Base-by-base conservation (phyloP, 139 green algal genomes). In the Volvox reticuliferus region DNA sequence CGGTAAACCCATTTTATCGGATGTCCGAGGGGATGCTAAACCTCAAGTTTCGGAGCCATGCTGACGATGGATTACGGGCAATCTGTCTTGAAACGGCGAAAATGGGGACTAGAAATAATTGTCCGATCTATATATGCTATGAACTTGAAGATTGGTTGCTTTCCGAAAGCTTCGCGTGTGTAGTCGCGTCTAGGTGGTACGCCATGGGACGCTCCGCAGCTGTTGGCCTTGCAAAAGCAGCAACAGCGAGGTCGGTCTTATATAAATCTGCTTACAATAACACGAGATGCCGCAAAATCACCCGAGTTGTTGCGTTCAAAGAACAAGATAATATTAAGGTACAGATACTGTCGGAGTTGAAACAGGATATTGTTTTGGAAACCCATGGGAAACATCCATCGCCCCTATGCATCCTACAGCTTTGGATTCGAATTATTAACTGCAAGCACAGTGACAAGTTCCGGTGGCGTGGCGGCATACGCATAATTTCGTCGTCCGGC, bases 321-420 rank as follows among this genome's bases (percentile, higher is more conserved):
- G 79, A 86, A 28, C 79, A 44, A 24, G 82, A 87, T 17, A 33
- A 87, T 2, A 87, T 87, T 5, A 77, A 87, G 82, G 82, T 87
- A 17, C n/a, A 19, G 65, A 55, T 55, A 55, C 5, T 55, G 9
- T 55, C 44, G 44, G 44, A 55, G 44, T 55, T 55, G 44, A 55
- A 55, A 55, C 44, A 55, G 5, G 44, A 55, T 55, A 9, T 55
- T 55, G 9, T 55, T 55, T 55, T 9, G 44, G 9, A 9, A 55
- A 9, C 44, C 44, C 9, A 55, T 55, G 44, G 5, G 44, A 55
- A 55, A 9, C 44, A 55, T 55, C 44, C 5, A 55, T 55, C 44
- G 44, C 44, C 44, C 44, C 5, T 55, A 55, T 5, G 44, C 5
- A 55, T 55, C 44, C 9, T 55, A 55, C n/a, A 55, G 44, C 5